Conservation (phyloP, 306 rosid genomes). For the Echinosophora koreensis region DNA sequence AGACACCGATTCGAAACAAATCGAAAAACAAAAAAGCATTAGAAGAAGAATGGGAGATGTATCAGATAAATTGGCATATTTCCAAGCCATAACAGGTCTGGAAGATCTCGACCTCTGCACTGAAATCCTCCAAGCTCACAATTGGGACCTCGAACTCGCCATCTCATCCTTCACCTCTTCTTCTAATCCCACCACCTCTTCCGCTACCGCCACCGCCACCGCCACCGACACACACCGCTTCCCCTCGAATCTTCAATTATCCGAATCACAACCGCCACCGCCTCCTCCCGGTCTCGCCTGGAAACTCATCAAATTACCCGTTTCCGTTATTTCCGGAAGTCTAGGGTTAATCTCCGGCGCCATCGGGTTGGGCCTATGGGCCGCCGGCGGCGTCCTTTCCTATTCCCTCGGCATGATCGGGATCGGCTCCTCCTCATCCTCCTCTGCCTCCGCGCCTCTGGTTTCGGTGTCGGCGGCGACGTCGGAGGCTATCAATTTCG, state of each 20-base stretch:
- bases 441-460: slow-evolving; percentile 54
- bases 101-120: slow-evolving; percentile 89
- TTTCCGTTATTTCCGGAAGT: slow-evolving; percentile 84
- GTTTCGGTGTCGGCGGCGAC: slow-evolving; percentile 72
- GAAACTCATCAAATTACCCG: slow-evolving; percentile 80
- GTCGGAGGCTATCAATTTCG: slow-evolving; percentile 75
- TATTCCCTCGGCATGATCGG: slow-evolving; percentile 88
- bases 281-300: slow-evolving; percentile 75
- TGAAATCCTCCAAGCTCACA: slow-evolving; percentile 86
- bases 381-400: slow-evolving; percentile 92
- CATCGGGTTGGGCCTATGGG: slow-evolving; percentile 89
- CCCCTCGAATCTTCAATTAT: background rate
- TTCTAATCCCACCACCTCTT: slow-evolving; percentile 17
- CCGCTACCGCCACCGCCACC: background rate
- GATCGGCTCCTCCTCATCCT: slow-evolving; percentile 47
- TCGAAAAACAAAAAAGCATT: background rate
- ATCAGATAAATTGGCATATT: slow-evolving; percentile 78
- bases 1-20: background rate
- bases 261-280: slow-evolving; percentile 32
- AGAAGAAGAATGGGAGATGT: slow-evolving; percentile 71
- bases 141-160: slow-evolving; percentile 98
- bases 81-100: slow-evolving; percentile 92
- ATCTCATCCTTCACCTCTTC: slow-evolving; percentile 77
- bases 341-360: slow-evolving; percentile 86
- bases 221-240: background rate